A percentile compares a stretch with the other conserved stretches of the same genome.
phyloP scores from a whole-genome alignment of 2,329 filamentous ascomycete species.

The Aspergillus sp. region DNA sequence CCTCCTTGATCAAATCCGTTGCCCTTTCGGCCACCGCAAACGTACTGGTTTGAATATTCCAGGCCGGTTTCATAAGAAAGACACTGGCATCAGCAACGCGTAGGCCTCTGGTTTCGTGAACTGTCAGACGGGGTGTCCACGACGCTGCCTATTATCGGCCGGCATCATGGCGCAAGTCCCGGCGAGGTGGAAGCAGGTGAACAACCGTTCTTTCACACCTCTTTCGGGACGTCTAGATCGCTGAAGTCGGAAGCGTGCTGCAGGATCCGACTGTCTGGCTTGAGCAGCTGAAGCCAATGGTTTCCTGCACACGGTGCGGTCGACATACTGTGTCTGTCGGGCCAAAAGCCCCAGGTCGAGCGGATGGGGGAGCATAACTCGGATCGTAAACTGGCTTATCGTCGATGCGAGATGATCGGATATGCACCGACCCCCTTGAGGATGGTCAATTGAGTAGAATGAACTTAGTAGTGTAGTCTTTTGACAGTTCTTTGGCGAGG shows the following conservation, averaged over 20 bases:
- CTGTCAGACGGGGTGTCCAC: slow-evolving; percentile 18
- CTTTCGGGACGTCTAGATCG: slow-evolving; percentile 10
- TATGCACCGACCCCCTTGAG: slow-evolving; percentile 23
- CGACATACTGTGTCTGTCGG: slow-evolving; percentile 19
- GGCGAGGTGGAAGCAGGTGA: slow-evolving; percentile 20
- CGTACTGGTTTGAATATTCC: slow-evolving; percentile 31
- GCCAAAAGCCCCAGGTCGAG: slow-evolving; percentile 37
- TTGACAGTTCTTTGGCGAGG: slow-evolving; percentile 7
- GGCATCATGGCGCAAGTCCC: slow-evolving; percentile 29
- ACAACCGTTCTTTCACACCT: slow-evolving; percentile 14
- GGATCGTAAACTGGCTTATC: slow-evolving; percentile 38
- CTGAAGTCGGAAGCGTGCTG: slow-evolving; percentile 4
- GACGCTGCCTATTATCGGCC: slow-evolving; percentile 18
- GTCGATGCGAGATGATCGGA: slow-evolving; percentile 21
- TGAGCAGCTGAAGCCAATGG: slow-evolving; percentile 13
- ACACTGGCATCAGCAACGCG: slow-evolving; percentile 30
- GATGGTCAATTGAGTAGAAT: slow-evolving; percentile 24
- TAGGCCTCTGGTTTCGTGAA: slow-evolving; percentile 23
- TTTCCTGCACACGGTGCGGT: slow-evolving; percentile 13
- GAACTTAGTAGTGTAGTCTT: slow-evolving; percentile 15
- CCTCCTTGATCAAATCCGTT: slow-evolving; percentile 17
- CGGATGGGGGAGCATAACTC: slow-evolving; percentile 35
- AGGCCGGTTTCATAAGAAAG: slow-evolving; percentile 27
- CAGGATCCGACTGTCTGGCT: slow-evolving; percentile 8
- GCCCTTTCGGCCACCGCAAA: slow-evolving; percentile 30